Evolutionary conservation across 2,329 filamentous ascomycete genomes (phyloP), one percentile per base, ranked within the genome.

Genomic region (Colletotrichum lentis): DNA sequence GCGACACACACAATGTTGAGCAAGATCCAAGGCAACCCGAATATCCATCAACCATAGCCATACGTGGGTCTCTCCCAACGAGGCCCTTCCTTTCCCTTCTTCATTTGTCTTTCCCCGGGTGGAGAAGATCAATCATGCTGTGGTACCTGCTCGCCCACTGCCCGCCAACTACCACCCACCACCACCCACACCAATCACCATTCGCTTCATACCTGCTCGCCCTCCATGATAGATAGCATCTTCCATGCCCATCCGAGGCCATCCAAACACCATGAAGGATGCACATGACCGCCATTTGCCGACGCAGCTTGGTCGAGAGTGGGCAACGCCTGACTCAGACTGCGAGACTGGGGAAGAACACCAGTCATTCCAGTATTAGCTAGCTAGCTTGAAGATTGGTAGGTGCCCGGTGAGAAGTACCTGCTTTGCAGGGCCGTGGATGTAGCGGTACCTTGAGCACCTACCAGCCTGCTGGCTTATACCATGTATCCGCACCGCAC

Each of bases 261-360:
- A 47, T 53, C 37, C 61, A 64, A 63, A 49, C n/a, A 47, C 8
- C 31, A 49, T 10, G 20, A 47, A n/a, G 7, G 50, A 27, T 39
- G 53, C 64, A 61, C 62, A 65, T 69, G 66, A 69, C 50, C 43
- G 43, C 14, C 18, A 44, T 39, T 50, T 49, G 62, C 43, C 44
- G 37, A 61, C 31, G 47, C 41, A 46, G 18, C 35, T 27, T 58
- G 46, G 47, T 50, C 54, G 47, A 58, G 14, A 49, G 55, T 55
- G 43, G 62, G 50, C 24, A 52, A 35, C 44, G 53, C 62, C 62
- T 65, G 62, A 69, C 62, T 69, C 62, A 61, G 55, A 65, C 62
- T 64, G 54, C 54, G 41, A 68, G 60, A 59, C 65, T 55, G 61
- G 65, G 61, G 61, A 46, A 67, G 47, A n/a, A 57, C 5, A 43